A percentile compares a stretch with the other conserved stretches of the same genome.
phyloP scores from a whole-genome alignment of 1,284 basidiomycete genomes.

The Marasmius fiardii region DNA sequence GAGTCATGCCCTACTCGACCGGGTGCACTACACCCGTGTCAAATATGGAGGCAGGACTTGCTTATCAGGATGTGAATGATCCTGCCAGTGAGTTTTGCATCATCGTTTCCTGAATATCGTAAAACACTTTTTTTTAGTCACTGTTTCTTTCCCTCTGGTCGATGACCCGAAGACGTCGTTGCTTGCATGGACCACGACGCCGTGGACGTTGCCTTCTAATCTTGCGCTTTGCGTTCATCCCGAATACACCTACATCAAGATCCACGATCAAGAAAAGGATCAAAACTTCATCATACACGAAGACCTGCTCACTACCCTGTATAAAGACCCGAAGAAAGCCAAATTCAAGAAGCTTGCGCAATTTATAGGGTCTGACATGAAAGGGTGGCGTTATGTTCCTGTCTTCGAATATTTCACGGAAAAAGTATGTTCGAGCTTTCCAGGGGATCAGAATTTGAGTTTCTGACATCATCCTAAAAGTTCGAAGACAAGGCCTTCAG shows the following conservation, averaged over 20 bases:
- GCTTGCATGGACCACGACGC: conserved; percentile 98
- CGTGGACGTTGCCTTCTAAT: conserved; percentile 98
- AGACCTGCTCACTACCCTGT: conserved; percentile 82
- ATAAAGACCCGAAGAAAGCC: conserved; percentile 98
- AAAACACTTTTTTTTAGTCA: conserved; percentile 49
- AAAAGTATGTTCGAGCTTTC: conserved; percentile 50
- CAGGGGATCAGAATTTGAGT: neutral
- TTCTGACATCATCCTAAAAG: conserved; percentile 33
- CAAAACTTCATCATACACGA: conserved; percentile 95
- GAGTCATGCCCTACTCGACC: conserved; percentile 99
- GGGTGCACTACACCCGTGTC: conserved; percentile 95
- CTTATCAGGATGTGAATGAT: conserved; percentile 94
- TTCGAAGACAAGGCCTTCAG: conserved; percentile 92
- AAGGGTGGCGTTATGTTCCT: conserved; percentile 95
- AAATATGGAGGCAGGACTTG: conserved; percentile 95
- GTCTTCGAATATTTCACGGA: conserved; percentile 97
- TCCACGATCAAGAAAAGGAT: conserved; percentile 87
- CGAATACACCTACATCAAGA: conserved; percentile 95
- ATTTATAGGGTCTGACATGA: conserved; percentile 90
- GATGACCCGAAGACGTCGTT: conserved; percentile 91
- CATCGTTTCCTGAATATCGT: neutral
- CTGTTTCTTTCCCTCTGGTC: conserved; percentile 89
- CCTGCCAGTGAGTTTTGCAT: conserved; percentile 67
- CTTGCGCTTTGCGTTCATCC: conserved; percentile 95
- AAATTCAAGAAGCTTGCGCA: conserved; percentile 91